Conservation (phyloP, 2,329 filamentous ascomycete genomes). For the Ascochyta viciae-villosae region DNA sequence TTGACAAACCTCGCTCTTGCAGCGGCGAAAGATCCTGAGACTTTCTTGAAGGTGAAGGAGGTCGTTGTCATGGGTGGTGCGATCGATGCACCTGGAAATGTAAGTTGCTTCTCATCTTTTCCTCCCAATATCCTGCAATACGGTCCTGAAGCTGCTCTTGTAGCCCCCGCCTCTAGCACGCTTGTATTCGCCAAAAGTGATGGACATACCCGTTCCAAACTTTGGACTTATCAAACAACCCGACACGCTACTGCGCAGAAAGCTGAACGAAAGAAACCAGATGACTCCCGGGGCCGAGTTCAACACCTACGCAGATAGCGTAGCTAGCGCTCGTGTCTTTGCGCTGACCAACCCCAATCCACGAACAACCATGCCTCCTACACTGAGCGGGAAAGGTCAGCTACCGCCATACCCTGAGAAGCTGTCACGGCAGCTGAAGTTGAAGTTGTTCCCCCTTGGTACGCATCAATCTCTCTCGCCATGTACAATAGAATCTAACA, state of each 20-base stretch:
- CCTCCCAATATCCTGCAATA: constrained; percentile 2
- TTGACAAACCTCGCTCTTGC: constrained; percentile 93
- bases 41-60: constrained; percentile 88
- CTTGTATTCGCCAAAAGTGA: constrained; percentile 26
- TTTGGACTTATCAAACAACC: constrained; percentile 51
- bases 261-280: constrained; percentile 50
- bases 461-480: not conserved
- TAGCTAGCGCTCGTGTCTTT: constrained; percentile 58
- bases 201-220: constrained; percentile 37
- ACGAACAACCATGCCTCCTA: constrained; percentile 78
- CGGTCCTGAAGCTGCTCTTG: constrained; percentile 17
- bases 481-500: constrained; percentile 9
- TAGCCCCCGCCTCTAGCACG: constrained; percentile 32
- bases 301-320: constrained; percentile 85
- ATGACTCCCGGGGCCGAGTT: constrained; percentile 87
- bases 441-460: constrained; percentile 58
- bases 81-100: constrained; percentile 79
- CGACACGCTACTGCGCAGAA: constrained; percentile 38
- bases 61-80: constrained; percentile 95
- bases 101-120: constrained; percentile 34
- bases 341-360: constrained; percentile 65
- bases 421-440: constrained; percentile 51
- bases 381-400: constrained; percentile 53
- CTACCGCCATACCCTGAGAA: constrained; percentile 51
- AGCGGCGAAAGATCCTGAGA: constrained; percentile 84